A percentile compares a stretch with the other conserved stretches of the same genome.
Conservation (phyloP, 805 yeast genomes). For the Monosporozyma aquatica region DNA sequence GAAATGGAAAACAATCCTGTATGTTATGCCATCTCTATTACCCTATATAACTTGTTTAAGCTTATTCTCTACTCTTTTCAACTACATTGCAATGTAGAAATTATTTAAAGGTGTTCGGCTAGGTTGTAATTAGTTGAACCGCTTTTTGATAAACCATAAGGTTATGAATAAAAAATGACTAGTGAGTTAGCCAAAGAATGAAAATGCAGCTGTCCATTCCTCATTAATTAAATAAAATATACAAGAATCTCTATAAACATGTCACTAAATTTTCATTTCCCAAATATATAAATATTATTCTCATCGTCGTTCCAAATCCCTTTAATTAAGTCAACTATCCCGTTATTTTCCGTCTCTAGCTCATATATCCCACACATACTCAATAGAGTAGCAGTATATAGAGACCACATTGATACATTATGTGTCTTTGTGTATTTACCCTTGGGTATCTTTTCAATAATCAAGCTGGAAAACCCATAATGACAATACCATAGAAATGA, state of each 20-base stretch:
- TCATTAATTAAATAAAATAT: too few relatives aligned
- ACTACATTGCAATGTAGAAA: too few relatives aligned
- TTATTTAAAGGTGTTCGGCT: too few relatives aligned
- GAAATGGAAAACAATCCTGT: too few relatives aligned
- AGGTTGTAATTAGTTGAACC: too few relatives aligned
- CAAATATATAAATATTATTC: conserved; percentile 20
- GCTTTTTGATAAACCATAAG: too few relatives aligned
- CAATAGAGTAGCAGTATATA: conserved; percentile 54
- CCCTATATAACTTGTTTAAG: too few relatives aligned
- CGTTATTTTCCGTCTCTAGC: conserved; percentile 58
- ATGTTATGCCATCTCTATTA: too few relatives aligned
- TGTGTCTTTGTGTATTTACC: conserved; percentile 65
- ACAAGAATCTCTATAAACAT: neutral
- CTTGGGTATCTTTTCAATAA: conserved; percentile 66
- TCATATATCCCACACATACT: conserved; percentile 65
- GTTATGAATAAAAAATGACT: too few relatives aligned
- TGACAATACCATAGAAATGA: conserved; percentile 54
- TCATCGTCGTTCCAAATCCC: conserved; percentile 33
- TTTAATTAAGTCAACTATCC: conserved; percentile 42
- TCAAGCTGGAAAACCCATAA: conserved; percentile 69
- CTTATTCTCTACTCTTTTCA: too few relatives aligned
- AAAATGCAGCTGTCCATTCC: too few relatives aligned
- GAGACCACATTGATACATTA: conserved; percentile 46
- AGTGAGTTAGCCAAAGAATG: too few relatives aligned
- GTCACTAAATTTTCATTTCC: conserved; percentile 8